These are phyloP conservation scores for Capronia americana DNA, from an alignment of 2,329 filamentous ascomycete genomes.

Conservation along the genomic window DNA sequence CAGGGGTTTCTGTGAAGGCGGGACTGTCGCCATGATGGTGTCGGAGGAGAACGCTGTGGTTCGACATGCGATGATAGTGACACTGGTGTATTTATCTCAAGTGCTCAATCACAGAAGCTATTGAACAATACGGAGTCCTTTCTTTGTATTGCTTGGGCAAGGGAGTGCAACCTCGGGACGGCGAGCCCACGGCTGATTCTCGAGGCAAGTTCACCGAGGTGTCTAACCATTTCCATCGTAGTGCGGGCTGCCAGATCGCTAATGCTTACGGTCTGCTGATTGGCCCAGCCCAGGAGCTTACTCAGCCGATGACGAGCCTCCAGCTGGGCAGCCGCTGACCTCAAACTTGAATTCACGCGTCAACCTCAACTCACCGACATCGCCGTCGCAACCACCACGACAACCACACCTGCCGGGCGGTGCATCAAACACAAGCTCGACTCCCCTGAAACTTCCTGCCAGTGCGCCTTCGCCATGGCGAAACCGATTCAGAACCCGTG, in stretches of 20 bases:
- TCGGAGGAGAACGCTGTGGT: neutral
- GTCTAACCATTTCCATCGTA: neutral
- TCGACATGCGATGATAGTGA: too few species aligned
- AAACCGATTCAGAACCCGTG: slow-evolving; percentile 27
- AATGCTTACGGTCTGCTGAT: neutral
- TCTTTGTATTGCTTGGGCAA: neutral
- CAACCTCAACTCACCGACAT: neutral
- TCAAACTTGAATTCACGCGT: neutral
- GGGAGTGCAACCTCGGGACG: neutral
- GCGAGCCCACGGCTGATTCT: neutral
- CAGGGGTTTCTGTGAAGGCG: slow-evolving; percentile 17
- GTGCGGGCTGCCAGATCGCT: neutral
- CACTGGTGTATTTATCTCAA: neutral
- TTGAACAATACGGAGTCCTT: neutral
- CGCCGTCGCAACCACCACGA: neutral
- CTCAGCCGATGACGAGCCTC: slow-evolving; percentile 4
- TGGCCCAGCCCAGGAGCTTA: neutral
- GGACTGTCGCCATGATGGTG: neutral
- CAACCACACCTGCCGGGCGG: neutral
- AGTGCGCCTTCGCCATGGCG: slow-evolving; percentile 19
- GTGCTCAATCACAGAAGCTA: neutral
- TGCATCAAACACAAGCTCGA: neutral
- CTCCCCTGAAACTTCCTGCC: neutral
- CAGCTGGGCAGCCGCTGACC: slow-evolving; percentile 4
- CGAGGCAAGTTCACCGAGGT: neutral